phyloP scores from a whole-genome alignment of 805 yeast genomes.

The Wickerhamomyces ciferrii region DNA sequence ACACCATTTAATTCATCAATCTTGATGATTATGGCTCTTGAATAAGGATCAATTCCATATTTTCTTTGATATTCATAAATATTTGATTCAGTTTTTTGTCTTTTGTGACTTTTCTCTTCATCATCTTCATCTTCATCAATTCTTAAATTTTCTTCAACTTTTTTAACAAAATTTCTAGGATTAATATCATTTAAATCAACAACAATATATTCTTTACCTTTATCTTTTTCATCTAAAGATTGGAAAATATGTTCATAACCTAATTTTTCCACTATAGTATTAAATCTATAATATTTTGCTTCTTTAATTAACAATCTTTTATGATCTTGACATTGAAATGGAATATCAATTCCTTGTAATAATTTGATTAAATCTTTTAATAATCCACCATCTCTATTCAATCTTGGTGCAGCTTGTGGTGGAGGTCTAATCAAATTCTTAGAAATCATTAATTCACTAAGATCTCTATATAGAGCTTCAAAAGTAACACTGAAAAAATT shows the following conservation, averaged over 20 bases:
- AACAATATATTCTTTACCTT: neutral
- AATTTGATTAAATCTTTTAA: conserved; percentile 37
- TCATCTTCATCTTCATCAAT: neutral
- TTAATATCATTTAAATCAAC: neutral
- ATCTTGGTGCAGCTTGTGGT: conserved; percentile 58
- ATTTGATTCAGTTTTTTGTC: conserved; percentile 3
- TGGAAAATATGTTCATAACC: conserved; percentile 46
- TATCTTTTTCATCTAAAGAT: conserved; percentile 38
- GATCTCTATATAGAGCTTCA: conserved; percentile 46
- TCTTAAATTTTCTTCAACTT: neutral
- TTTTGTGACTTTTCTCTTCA: neutral
- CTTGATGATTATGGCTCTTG: conserved; percentile 39
- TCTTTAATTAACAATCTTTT: conserved; percentile 58
- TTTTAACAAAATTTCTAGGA: conserved; percentile 1
- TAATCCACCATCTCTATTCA: conserved; percentile 12
- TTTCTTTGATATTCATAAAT: conserved; percentile 36
- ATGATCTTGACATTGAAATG: conserved; percentile 46
- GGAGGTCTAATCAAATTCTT: conserved; percentile 68
- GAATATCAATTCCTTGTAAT: conserved; percentile 48
- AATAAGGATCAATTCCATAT: conserved; percentile 29
- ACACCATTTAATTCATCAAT: conserved; percentile 2
- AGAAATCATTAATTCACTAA: conserved; percentile 32
- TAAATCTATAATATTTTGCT: conserved; percentile 71
- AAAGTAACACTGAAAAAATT: conserved; percentile 69
- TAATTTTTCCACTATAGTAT: conserved; percentile 67